Percentiles rank a stretch among this genome's conserved stretches.
These are phyloP conservation scores for Papiliotrema terrestris DNA, from an alignment of 1,284 basidiomycete genomes.

Conservation along the genomic window DNA sequence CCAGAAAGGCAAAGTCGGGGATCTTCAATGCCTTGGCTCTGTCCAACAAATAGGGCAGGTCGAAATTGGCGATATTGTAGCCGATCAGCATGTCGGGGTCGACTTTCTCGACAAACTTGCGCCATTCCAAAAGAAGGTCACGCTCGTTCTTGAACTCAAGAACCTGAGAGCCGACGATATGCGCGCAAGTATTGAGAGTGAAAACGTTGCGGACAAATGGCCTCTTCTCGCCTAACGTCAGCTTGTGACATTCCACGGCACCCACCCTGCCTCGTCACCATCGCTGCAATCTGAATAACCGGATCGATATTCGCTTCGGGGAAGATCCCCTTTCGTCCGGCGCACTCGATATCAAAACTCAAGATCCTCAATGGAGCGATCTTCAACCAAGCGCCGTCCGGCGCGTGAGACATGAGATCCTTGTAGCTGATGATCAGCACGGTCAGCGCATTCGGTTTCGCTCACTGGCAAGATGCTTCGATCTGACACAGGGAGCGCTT, in stretches of 20 bases:
- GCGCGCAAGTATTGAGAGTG: slow-evolving; percentile 83
- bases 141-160: slow-evolving; percentile 74
- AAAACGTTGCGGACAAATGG: slow-evolving; percentile 96
- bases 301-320: slow-evolving; percentile 84
- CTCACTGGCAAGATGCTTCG: slow-evolving; percentile 71
- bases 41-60: slow-evolving; percentile 89
- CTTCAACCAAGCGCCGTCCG: slow-evolving; percentile 84
- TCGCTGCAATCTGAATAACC: slow-evolving; percentile 94
- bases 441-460: background rate
- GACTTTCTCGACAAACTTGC: slow-evolving; percentile 76
- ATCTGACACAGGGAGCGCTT: slow-evolving; percentile 81
- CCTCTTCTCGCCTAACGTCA: slow-evolving; percentile 67
- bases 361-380: slow-evolving; percentile 86
- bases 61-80: slow-evolving; percentile 88
- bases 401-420: slow-evolving; percentile 76
- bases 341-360: slow-evolving; percentile 97
- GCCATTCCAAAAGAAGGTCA: slow-evolving; percentile 72
- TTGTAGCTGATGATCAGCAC: slow-evolving; percentile 59
- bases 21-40: slow-evolving; percentile 76
- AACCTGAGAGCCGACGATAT: slow-evolving; percentile 93
- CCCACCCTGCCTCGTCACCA: slow-evolving; percentile 90
- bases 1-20: slow-evolving; percentile 68
- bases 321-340: slow-evolving; percentile 91
- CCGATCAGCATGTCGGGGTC: slow-evolving; percentile 93
- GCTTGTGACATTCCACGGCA: background rate